A percentile compares a stretch with the other conserved stretches of the same genome.
phyloP scores from a whole-genome alignment of 345 rosid genomes.

The Barbarea vulgaris region DNA sequence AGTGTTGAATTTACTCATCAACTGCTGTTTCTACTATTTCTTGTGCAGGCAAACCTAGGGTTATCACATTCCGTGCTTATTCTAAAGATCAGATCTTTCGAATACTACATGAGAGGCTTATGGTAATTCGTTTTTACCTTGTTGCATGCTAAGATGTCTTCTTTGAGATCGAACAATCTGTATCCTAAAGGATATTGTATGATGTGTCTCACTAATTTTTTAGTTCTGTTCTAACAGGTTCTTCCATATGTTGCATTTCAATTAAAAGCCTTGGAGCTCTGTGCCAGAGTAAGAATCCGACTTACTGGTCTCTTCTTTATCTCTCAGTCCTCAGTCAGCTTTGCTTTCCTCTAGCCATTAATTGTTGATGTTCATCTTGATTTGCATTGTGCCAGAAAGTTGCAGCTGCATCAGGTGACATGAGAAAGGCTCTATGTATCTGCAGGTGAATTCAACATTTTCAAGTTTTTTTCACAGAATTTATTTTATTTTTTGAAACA shows the following conservation, averaged over 20 bases:
- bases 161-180: background rate
- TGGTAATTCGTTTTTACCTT: conserved; percentile 47
- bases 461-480: background rate
- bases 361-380: background rate
- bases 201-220: background rate
- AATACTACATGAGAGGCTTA: conserved; percentile 78
- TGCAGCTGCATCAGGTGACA: conserved; percentile 38
- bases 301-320: background rate
- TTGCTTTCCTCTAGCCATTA: background rate
- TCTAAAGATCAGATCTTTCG: conserved; percentile 71
- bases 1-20: background rate
- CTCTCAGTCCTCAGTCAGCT: background rate
- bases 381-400: conserved; percentile 29
- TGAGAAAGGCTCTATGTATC: conserved; percentile 36
- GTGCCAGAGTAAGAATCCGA: conserved; percentile 79
- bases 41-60: conserved; percentile 69
- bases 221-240: conserved; percentile 46
- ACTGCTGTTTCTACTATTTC: conserved; percentile 16
- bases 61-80: conserved; percentile 75
- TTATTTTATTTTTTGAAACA: background rate
- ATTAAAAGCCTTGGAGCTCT: conserved; percentile 83
- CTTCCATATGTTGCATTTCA: conserved; percentile 65
- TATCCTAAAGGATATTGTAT: background rate
- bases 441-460: conserved; percentile 31
- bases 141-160: background rate